Evolutionary conservation across 2,329 filamentous ascomycete species (phyloP).

Genomic region (Magnaporthales sp.): DNA sequence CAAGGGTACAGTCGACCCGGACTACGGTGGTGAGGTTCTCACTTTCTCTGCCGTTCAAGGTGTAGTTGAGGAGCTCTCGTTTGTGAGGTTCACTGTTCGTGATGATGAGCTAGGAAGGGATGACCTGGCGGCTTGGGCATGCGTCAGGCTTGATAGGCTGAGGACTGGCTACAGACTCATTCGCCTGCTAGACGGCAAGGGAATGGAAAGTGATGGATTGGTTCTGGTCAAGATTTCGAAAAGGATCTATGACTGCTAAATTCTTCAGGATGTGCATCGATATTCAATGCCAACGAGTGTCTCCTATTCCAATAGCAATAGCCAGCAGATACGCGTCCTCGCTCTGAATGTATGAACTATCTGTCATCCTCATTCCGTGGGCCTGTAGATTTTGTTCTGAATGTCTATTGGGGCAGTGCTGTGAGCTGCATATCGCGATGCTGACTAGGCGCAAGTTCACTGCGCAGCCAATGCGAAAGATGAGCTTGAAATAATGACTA

Average conservation of each 20-base stretch:
- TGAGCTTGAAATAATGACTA: no score
- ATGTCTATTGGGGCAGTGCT: no score
- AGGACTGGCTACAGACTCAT: constrained; percentile 70
- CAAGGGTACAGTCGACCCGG: constrained; percentile 44
- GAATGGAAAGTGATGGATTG: constrained; percentile 52
- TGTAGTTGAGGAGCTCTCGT: constrained; percentile 61
- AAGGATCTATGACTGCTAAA: background rate
- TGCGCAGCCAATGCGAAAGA: no score
- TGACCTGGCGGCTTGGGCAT: constrained; percentile 78
- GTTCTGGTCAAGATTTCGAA: constrained; percentile 54
- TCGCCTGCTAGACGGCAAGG: constrained; percentile 62
- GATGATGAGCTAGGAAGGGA: constrained; percentile 78
- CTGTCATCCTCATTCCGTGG: no score
- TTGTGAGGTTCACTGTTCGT: constrained; percentile 76
- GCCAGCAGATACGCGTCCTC: no score
- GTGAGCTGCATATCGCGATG: no score
- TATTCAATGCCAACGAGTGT: background rate
- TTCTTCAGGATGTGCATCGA: background rate
- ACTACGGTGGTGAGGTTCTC: constrained; percentile 51
- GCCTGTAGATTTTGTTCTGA: no score
- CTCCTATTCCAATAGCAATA: background rate
- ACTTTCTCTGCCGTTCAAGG: constrained; percentile 45
- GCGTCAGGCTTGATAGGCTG: constrained; percentile 74
- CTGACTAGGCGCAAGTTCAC: no score
- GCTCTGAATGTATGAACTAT: no score